Evolutionary conservation across 1,284 basidiomycete genomes (phyloP).

Genomic region (Cryptococcus amylolentus): DNA sequence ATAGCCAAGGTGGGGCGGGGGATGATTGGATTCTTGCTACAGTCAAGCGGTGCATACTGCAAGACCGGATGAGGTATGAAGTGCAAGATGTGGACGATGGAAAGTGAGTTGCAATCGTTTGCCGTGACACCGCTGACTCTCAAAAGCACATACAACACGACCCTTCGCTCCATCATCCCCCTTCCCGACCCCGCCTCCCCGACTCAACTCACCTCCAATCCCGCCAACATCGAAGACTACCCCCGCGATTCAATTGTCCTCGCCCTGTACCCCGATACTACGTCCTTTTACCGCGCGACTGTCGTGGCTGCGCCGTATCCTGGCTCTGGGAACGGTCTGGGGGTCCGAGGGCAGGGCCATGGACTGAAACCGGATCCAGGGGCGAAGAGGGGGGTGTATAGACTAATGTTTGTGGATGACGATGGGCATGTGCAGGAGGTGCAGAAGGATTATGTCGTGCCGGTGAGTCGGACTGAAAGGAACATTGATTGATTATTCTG

Average conservation of each 20-base stretch:
- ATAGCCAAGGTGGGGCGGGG: not conserved
- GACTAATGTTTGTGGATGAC: conserved; percentile 48
- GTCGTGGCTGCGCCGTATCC: conserved; percentile 42
- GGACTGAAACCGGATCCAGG: conserved; percentile 21
- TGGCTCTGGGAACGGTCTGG: conserved; percentile 30
- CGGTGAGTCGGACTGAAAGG: conserved; percentile 27
- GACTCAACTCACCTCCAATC: conserved; percentile 43
- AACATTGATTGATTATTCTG: not conserved
- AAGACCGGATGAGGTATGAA: conserved; percentile 48
- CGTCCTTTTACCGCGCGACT: conserved; percentile 52
- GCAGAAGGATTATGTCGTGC: conserved; percentile 37
- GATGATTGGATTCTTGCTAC: conserved; percentile 51
- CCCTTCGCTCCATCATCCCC: conserved; percentile 51
- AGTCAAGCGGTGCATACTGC: conserved; percentile 43
- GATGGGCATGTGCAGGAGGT: conserved; percentile 40
- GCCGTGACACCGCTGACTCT: not conserved
- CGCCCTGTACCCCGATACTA: conserved; percentile 55
- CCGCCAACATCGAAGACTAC: conserved; percentile 44
- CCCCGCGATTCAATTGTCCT: conserved; percentile 48
- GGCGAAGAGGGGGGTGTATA: conserved; percentile 35
- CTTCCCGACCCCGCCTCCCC: conserved; percentile 49
- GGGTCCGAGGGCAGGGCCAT: conserved; percentile 11
- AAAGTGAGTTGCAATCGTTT: conserved; percentile 16
- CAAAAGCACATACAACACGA: conserved; percentile 49
- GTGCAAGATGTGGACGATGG: conserved; percentile 45